phyloP scores from a whole-genome alignment of 495 filamentous ascomycete genomes.

The Pseudotulostoma volvatum region DNA sequence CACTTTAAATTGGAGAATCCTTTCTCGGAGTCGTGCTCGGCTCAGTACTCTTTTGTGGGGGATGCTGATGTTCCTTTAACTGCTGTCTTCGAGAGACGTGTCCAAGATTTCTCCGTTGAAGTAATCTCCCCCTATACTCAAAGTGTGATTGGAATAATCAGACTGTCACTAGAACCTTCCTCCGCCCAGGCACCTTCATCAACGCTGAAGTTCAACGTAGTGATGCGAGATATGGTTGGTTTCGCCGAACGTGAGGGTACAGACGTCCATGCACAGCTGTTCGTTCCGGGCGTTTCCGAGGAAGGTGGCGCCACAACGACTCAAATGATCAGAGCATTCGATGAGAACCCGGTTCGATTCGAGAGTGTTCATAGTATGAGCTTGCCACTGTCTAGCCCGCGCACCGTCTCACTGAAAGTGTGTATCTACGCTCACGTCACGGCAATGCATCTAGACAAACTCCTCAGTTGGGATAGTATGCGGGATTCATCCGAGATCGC shows the following conservation, averaged over 20 bases:
- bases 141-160: conserved; percentile 74
- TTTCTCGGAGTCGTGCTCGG: conserved; percentile 77
- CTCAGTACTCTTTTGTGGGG: conserved; percentile 80
- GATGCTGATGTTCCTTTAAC: conserved; percentile 87
- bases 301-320: conserved; percentile 87
- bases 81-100: conserved; percentile 86
- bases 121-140: conserved; percentile 85
- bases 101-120: conserved; percentile 86
- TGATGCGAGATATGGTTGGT: conserved; percentile 93
- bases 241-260: conserved; percentile 95
- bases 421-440: conserved; percentile 87
- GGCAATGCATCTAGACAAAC: conserved; percentile 87
- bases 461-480: conserved; percentile 99
- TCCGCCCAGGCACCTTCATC: conserved; percentile 83
- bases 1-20: conserved; percentile 46
- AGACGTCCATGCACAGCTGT: conserved; percentile 89
- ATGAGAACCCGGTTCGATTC: conserved; percentile 86
- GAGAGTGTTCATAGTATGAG: conserved; percentile 99
- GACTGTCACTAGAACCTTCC: conserved; percentile 82
- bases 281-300: conserved; percentile 81
- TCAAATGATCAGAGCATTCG: conserved; percentile 85
- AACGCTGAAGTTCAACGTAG: conserved; percentile 94
- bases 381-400: conserved; percentile 69
- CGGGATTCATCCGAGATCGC: conserved; percentile 40
- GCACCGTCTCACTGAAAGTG: conserved; percentile 61